Base-by-base conservation (phyloP, 2,329 filamentous ascomycete genomes). In the Hymenoscyphus infarciens region DNA sequence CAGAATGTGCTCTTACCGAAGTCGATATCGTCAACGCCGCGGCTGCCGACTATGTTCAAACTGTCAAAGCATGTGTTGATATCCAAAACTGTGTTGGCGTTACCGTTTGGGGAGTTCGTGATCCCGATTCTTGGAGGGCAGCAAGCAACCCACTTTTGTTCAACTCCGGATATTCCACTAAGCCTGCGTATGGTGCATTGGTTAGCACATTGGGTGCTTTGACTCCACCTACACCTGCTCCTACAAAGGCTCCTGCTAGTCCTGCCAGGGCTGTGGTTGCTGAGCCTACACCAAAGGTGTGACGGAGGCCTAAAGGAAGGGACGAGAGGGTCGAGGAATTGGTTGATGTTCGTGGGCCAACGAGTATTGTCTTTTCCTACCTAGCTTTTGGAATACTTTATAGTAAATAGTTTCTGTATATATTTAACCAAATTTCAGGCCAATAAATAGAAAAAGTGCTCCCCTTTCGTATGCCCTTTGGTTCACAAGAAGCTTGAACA, bases 1-100 rank as follows among this genome's bases (percentile, higher is more conserved):
- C 66, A 4, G 85, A 89, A 70, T 81, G 87, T 35, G 86, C 87
- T 5, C 79, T 89, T 57, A 89, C 87, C 1, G 87, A 89, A 76
- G 79, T 89, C 25, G 88, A 91, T 70, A 89, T 91, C 69, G 80
- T 81, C 58, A 77, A 78, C 22, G 85, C 83, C 7, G 76, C 80
- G 19, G 67, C 80, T 1, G 55, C 57, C n/a, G 67, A 71, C 42
- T 70, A 70, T 54, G 66, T 70, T 57, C 49, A 63, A 29, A 70
- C 72, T 54, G 67, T 69, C 16, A 69, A 70, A 3, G 74, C 73
- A 10, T 75, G 74, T 60, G 39, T 75, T 35, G 66, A 68, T 45
- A 66, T 72, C 5, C 49, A 66, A 1, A 71, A 73, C 35, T 76
- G 74, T 59, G 71, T 75, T 7, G 74, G 74, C 53, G 71, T 75